Conservation (phyloP, 73 alveolate genomes). For the Breviolum minutum region DNA sequence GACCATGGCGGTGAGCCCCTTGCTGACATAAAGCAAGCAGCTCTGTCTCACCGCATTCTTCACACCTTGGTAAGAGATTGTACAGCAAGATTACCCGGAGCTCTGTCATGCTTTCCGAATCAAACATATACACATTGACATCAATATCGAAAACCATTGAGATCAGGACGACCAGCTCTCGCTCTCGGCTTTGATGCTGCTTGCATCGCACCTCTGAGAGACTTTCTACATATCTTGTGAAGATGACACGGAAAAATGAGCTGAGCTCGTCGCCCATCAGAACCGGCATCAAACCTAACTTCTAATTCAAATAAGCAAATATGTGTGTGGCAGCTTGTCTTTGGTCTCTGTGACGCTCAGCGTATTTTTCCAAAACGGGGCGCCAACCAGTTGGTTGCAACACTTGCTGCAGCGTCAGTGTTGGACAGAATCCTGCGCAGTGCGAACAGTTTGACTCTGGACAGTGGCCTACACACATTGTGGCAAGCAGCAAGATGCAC, state of each 20-base stretch:
- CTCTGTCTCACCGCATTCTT: not conserved
- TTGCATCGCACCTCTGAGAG: too few relatives aligned
- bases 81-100: too few relatives aligned
- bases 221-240: not conserved
- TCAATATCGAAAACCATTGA: too few relatives aligned
- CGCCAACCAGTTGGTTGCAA: not conserved
- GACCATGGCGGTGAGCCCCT: not conserved
- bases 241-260: not conserved
- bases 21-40: not conserved
- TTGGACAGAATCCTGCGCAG: not conserved
- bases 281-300: not conserved
- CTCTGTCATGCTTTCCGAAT: not conserved
- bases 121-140: not conserved
- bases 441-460: not conserved
- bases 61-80: not conserved
- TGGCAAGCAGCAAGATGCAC: not conserved
- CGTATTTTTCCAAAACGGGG: too few relatives aligned
- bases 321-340: not conserved
- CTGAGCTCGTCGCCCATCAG: not conserved
- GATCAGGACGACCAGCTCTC: not conserved
- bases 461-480: not conserved
- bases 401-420: not conserved
- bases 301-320: not conserved
- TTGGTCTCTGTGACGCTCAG: not conserved
- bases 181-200: not conserved